Percentiles rank a stretch among this genome's conserved stretches.
Evolutionary conservation across 768 basidiomycete species (phyloP).

Genomic region (Mycena kentingensis): DNA sequence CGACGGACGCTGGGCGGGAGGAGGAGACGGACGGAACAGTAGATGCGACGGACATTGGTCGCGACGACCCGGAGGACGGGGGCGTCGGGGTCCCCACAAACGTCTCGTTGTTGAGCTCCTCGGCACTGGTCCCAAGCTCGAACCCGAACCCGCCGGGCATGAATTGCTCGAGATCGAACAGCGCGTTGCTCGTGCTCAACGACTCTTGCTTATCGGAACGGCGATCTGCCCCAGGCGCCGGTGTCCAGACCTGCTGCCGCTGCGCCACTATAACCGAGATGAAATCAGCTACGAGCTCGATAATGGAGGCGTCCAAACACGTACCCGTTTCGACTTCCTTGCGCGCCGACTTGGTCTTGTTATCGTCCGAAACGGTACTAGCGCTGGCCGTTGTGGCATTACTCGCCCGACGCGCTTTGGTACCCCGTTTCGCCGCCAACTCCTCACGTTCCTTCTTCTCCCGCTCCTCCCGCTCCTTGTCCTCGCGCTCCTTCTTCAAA

Average conservation of each 20-base stretch:
- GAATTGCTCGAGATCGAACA: not conserved
- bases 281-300: too few relatives aligned
- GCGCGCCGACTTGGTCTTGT: too few relatives aligned
- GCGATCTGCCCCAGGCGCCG: too few relatives aligned
- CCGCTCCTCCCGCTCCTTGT: conserved; percentile 45
- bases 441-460: conserved; percentile 37
- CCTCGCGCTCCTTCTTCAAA: conserved; percentile 31
- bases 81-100: not conserved
- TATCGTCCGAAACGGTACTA: not conserved
- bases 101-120: not conserved
- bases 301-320: too few relatives aligned
- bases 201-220: too few relatives aligned
- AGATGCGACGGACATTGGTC: not conserved
- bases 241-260: too few relatives aligned
- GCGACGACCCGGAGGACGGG: not conserved
- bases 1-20: not conserved
- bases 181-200: too few relatives aligned
- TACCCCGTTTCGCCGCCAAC: conserved; percentile 34
- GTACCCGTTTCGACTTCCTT: too few relatives aligned
- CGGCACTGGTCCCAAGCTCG: not conserved
- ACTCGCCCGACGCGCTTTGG: not conserved
- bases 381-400: not conserved
- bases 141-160: not conserved
- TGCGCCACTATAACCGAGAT: not conserved
- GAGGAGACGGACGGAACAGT: not conserved